A percentile compares a stretch with the other conserved stretches of the same genome.
These are phyloP conservation scores for Chernovozyma aurita DNA, from an alignment of 1,139 yeast species.

Conservation along the genomic window DNA sequence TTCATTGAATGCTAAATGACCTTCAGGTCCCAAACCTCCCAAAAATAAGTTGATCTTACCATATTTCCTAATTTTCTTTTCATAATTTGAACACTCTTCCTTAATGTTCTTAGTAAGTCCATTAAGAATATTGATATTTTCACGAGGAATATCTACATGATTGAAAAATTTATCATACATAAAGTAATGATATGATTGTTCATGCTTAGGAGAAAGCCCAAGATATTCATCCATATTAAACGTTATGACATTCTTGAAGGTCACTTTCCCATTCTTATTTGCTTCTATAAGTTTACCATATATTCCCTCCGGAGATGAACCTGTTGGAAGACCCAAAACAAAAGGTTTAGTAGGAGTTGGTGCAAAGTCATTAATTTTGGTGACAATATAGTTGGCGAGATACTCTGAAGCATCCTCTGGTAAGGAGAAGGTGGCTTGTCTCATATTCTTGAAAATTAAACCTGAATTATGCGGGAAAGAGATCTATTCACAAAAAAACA, in stretches of 20 bases:
- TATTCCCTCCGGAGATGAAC: slow-evolving; percentile 61
- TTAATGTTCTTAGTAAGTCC: slow-evolving; percentile 47
- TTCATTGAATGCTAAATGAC: slow-evolving; percentile 63
- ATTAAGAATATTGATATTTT: slow-evolving; percentile 53
- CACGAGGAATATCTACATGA: slow-evolving; percentile 52
- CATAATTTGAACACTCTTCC: slow-evolving; percentile 48
- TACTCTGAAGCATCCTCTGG: slow-evolving; percentile 44
- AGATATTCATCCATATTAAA: slow-evolving; percentile 64
- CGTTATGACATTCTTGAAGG: slow-evolving; percentile 53
- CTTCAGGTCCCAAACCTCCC: slow-evolving; percentile 65
- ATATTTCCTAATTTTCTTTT: slow-evolving; percentile 42
- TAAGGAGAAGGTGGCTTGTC: slow-evolving; percentile 36
- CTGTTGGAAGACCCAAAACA: slow-evolving; percentile 62
- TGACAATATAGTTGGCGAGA: slow-evolving; percentile 47
- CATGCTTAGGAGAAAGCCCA: slow-evolving; percentile 44
- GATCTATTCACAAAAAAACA: no score
- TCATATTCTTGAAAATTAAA: slow-evolving; percentile 22
- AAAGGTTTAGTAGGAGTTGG: slow-evolving; percentile 50
- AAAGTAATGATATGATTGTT: slow-evolving; percentile 57
- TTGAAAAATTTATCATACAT: slow-evolving; percentile 57
- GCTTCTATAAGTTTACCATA: slow-evolving; percentile 46
- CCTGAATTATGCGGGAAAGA: no score
- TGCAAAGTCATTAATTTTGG: slow-evolving; percentile 38
- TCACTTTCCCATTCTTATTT: slow-evolving; percentile 39
- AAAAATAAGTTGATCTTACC: slow-evolving; percentile 55